Percentiles rank a stretch among this genome's conserved stretches.
These are phyloP conservation scores for Dipodascus albidus DNA, from an alignment of 805 yeast species.

Conservation along the genomic window DNA sequence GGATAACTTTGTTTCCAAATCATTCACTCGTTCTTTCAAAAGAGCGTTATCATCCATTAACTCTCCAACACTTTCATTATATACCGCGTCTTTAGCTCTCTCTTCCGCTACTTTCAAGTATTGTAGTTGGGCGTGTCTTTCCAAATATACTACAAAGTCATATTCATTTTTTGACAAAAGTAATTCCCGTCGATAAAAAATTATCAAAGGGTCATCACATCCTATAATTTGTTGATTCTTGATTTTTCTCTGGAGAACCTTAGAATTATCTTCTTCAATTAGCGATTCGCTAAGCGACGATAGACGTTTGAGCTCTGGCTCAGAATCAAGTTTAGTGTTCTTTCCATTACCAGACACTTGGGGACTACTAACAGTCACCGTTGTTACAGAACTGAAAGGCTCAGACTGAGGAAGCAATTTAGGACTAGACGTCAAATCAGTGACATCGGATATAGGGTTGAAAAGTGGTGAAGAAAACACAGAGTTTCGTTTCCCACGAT, in stretches of 20 bases:
- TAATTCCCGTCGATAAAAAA: constrained; percentile 47
- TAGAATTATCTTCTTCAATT: not conserved
- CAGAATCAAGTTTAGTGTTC: not conserved
- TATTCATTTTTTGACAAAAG: constrained; percentile 47
- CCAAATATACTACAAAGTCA: constrained; percentile 45
- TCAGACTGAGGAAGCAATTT: not conserved
- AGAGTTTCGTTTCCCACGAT: not conserved
- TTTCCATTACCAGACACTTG: not conserved
- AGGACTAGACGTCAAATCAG: not conserved
- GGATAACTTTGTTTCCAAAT: constrained; percentile 21
- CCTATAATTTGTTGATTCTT: constrained; percentile 8
- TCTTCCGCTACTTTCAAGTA: constrained; percentile 26
- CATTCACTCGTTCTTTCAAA: constrained; percentile 18
- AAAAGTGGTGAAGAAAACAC: not conserved
- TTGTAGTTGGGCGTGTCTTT: constrained; percentile 33
- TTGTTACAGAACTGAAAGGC: not conserved
- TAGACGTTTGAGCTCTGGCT: not conserved
- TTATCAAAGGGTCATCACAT: constrained; percentile 20
- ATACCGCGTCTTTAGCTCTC: constrained; percentile 19
- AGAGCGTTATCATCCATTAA: constrained; percentile 20
- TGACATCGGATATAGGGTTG: not conserved
- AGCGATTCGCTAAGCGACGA: not conserved
- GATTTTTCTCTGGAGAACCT: not conserved
- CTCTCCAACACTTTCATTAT: constrained; percentile 22
- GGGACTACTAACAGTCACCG: constrained; percentile 1